Conservation (phyloP, 2,329 filamentous ascomycete species). For the Epichloe typhina region DNA sequence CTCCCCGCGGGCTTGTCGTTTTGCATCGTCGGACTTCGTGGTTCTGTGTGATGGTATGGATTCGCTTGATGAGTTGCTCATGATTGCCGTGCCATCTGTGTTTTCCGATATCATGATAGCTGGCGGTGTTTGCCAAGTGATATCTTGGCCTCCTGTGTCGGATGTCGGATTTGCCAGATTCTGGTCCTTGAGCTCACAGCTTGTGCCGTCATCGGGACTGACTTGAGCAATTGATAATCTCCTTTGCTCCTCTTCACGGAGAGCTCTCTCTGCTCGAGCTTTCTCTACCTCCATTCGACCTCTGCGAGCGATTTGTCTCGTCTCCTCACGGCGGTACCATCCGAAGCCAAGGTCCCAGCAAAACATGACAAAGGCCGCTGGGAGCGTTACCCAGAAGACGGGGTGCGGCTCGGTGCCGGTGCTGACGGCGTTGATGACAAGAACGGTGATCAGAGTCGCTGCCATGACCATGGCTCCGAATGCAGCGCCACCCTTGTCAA, state of each 20-base stretch:
- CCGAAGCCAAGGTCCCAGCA: constrained; percentile 52
- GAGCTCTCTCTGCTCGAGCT: constrained; percentile 8
- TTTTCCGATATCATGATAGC: constrained; percentile 9
- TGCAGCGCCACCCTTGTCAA: constrained; percentile 51
- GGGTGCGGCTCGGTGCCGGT: constrained; percentile 35
- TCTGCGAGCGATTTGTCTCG: constrained; percentile 45
- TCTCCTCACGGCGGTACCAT: constrained; percentile 49
- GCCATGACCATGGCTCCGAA: constrained; percentile 56
- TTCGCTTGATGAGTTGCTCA: constrained; percentile 1
- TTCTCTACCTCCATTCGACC: constrained; percentile 27
- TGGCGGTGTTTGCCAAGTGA: constrained; percentile 2
- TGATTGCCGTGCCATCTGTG: constrained; percentile 7
- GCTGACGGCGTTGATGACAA: constrained; percentile 51
- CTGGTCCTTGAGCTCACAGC: constrained; percentile 2
- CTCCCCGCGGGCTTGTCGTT: neutral
- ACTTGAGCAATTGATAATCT: neutral
- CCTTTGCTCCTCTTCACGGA: constrained; percentile 7
- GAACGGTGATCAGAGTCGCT: constrained; percentile 49
- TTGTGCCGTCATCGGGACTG: neutral
- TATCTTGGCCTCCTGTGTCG: neutral
- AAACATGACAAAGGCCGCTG: constrained; percentile 55
- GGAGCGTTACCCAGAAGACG: constrained; percentile 57
- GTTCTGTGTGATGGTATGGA: neutral
- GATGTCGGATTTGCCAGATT: neutral
- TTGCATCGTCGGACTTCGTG: neutral